These are phyloP conservation scores for Scenedesmus sp. DNA, from an alignment of 163 green algal species.

Conservation along the genomic window DNA sequence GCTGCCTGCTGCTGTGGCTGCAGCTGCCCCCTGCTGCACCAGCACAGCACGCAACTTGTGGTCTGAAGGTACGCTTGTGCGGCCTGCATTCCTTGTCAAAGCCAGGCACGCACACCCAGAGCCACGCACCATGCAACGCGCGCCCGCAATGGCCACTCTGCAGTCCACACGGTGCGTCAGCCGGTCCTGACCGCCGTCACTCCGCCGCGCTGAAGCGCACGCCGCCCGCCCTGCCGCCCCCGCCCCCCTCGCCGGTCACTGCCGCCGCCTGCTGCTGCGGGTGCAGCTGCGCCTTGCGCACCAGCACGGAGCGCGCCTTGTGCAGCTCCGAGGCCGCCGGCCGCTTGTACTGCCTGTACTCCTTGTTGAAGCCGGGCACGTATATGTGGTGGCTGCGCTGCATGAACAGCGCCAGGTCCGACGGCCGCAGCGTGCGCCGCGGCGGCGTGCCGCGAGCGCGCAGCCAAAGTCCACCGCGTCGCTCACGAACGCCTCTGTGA, in stretches of 20 bases:
- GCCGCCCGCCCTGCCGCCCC: neutral
- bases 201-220: neutral
- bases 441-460: neutral
- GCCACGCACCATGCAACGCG: no score
- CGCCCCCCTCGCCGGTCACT: neutral
- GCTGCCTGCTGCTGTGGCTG: no score
- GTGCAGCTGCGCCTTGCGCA: conserved; percentile 58
- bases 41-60: no score
- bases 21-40: no score
- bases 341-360: conserved; percentile 65
- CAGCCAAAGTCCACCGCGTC: conserved; percentile 44
- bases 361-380: conserved; percentile 67
- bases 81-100: no score
- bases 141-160: no score
- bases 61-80: no score
- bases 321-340: conserved; percentile 63
- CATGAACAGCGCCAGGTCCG: conserved; percentile 49
- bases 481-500: conserved; percentile 48
- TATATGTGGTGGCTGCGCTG: conserved; percentile 59
- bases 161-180: no score
- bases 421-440: conserved; percentile 17
- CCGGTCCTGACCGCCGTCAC: neutral
- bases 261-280: conserved; percentile 2
- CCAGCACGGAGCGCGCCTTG: conserved; percentile 58
- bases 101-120: no score